Evolutionary conservation across 1,139 yeast genomes (phyloP), one percentile per base, ranked within the genome.

Genomic region (Yamadazyma friedrichii): DNA sequence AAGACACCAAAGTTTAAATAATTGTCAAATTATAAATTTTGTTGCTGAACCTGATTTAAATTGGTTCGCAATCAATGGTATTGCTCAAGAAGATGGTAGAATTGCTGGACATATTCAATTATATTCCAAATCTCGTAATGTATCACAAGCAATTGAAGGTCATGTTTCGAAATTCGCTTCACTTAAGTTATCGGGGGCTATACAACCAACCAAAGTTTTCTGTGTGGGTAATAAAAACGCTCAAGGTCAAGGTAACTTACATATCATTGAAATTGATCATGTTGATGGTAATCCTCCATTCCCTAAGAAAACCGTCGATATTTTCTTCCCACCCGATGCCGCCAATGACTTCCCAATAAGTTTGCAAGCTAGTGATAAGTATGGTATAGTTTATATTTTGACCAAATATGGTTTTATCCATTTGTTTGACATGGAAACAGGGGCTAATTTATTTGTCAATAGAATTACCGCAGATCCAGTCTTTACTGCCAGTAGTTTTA

Each of bases 341-440:
- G 76, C 88, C 36, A 88, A 86, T 61, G 99, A 94, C 67, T 94
- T 94, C 82, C 99, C 99, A 43, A 91, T 94, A 51, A 80, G 96
- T 42, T 81, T 91, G 48, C 95, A 89, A 62, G 82, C 93, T 36
- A 84, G 96, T 28, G 77, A 86, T 67, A 77, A 80, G 59, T 93
- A 83, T 56, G 98, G 98, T 52, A 79, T 94, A 48, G 74, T 87
- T 48, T 94, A 89, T 64, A 77, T 94, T 51, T 77, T 93, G 59
- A 94, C 98, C 49, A 94, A 94, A 67, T 88, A 88, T 59, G 98
- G 98, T 29, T 93, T 93, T 68, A 91, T 94, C 55, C 98, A 94
- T 65, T 74, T 94, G 55, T 93, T 91, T 62, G 99, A 94, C 62
- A 74, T 88, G 62, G 98, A 91, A 67, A 78, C 93, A 36, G 98